A percentile compares a stretch with the other conserved stretches of the same genome.
Conservation (phyloP, 805 yeast genomes). For the Cephaloascus albidus region DNA sequence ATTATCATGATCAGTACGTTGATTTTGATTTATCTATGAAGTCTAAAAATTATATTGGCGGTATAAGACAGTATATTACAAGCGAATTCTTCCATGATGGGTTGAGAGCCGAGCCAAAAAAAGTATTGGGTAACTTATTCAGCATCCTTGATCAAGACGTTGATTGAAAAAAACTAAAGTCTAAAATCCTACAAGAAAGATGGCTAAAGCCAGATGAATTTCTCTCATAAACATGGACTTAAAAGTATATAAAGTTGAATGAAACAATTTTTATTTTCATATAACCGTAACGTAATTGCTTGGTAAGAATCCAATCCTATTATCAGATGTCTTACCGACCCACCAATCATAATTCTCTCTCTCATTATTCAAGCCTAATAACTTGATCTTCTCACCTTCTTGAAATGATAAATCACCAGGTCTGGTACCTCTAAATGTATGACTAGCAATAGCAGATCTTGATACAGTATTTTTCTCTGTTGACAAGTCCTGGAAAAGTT, state of each 20-base stretch:
- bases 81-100: conserved; percentile 46
- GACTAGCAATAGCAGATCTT: not conserved
- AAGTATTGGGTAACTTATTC: conserved; percentile 29
- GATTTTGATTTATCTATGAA: conserved; percentile 31
- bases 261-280: no score
- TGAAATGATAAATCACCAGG: conserved; percentile 3
- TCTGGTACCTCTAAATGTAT: not conserved
- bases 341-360: conserved; percentile 3
- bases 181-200: no score
- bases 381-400: conserved; percentile 3
- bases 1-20: conserved; percentile 41
- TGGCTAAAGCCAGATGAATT: no score
- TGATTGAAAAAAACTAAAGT: conserved; percentile 21
- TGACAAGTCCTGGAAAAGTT: not conserved
- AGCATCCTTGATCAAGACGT: conserved; percentile 27
- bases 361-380: conserved; percentile 1
- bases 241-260: no score
- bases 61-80: conserved; percentile 31
- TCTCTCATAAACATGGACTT: no score
- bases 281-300: not conserved
- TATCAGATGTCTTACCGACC: conserved; percentile 5
- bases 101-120: conserved; percentile 27
- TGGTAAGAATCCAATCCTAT: conserved; percentile 5
- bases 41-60: conserved; percentile 22
- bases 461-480: not conserved